Percentiles rank a stretch among this genome's conserved stretches.
phyloP scores from a whole-genome alignment of 352 stramenopile genomes.

The Phytophthora brassicae region DNA sequence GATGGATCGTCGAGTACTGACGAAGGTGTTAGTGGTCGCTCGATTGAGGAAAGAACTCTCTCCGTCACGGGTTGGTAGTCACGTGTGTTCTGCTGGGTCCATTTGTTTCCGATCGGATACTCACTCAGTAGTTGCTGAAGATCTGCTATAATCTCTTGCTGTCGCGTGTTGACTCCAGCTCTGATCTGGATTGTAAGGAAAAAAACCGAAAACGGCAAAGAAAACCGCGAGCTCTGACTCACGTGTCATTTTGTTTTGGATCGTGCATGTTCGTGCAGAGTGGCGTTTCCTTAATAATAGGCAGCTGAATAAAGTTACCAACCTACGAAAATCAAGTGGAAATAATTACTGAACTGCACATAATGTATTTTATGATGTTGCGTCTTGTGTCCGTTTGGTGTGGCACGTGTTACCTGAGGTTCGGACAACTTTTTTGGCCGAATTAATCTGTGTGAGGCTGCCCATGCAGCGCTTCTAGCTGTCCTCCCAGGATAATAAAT shows the following conservation, averaged over 20 bases:
- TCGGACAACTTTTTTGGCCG: too few species aligned
- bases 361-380: constrained; percentile 1
- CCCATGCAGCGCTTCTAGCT: too few species aligned
- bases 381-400: too few species aligned
- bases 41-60: not conserved
- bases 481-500: too few species aligned
- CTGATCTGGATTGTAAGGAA: not conserved
- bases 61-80: not conserved
- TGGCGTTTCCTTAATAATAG: not conserved
- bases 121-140: not conserved
- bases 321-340: not conserved
- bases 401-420: too few species aligned
- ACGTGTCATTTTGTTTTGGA: not conserved
- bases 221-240: not conserved
- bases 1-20: not conserved
- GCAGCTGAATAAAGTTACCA: not conserved
- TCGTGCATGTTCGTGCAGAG: not conserved
- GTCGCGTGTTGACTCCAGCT: not conserved
- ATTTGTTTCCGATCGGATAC: not conserved
- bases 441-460: too few species aligned
- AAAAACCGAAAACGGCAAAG: not conserved
- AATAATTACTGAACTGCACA: too few species aligned
- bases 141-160: not conserved
- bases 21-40: not conserved
- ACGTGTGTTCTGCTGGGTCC: not conserved